phyloP scores from a whole-genome alignment of 202 grass and related monocot species.

The Musa balbisiana region DNA sequence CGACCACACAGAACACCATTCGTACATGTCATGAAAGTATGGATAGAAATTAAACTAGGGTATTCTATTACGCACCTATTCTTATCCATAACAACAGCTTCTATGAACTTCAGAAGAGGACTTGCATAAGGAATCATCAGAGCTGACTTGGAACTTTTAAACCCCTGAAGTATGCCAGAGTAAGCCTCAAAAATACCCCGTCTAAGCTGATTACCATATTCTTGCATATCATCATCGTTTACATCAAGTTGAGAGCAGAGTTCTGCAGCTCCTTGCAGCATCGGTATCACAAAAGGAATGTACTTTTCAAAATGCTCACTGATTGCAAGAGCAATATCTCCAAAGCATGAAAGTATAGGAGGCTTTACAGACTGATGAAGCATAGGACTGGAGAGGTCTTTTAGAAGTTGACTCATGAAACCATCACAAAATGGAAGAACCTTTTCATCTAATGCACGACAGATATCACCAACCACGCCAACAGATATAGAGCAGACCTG shows the following conservation, averaged over 20 bases:
- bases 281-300: constrained; percentile 57
- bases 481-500: constrained; percentile 86
- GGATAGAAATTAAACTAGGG: constrained; percentile 2
- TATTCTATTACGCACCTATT: constrained; percentile 41
- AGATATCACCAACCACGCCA: constrained; percentile 78
- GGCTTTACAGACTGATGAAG: constrained; percentile 79
- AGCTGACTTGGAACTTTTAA: constrained; percentile 64
- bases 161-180: constrained; percentile 86
- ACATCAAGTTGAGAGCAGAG: constrained; percentile 52
- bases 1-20: not conserved
- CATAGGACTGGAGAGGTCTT: constrained; percentile 67
- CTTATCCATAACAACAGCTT: constrained; percentile 55
- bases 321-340: constrained; percentile 76
- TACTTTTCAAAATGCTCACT: constrained; percentile 81
- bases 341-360: constrained; percentile 80
- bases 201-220: constrained; percentile 82
- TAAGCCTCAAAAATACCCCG: constrained; percentile 86
- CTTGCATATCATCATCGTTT: constrained; percentile 79
- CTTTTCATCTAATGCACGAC: constrained; percentile 79
- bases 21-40: constrained; percentile 10
- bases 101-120: constrained; percentile 60
- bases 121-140: constrained; percentile 62
- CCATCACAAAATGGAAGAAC: constrained; percentile 73
- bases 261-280: constrained; percentile 72
- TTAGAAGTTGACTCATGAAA: constrained; percentile 71